Evolutionary conservation across 1,139 yeast species (phyloP).

Genomic region (Lizanozyma gosingica): DNA sequence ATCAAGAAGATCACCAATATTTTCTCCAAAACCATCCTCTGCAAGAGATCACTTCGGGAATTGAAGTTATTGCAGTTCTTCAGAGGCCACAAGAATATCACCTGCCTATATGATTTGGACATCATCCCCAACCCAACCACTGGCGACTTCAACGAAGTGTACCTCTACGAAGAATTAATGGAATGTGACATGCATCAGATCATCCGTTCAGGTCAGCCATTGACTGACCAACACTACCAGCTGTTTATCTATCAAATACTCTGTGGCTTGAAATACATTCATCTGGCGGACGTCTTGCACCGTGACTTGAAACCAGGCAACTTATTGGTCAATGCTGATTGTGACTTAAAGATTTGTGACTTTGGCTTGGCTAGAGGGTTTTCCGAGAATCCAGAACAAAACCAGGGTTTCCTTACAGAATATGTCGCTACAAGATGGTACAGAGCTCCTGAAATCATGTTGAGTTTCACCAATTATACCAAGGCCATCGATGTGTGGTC

Average conservation of each 20-base stretch:
- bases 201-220: conserved; percentile 85
- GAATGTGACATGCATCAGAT: conserved; percentile 98
- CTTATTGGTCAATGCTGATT: conserved; percentile 86
- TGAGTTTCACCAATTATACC: conserved; percentile 85
- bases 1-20: conserved; percentile 91
- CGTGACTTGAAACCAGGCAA: conserved; percentile 95
- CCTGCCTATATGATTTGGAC: conserved; percentile 89
- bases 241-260: conserved; percentile 85
- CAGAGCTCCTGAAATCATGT: conserved; percentile 95
- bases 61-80: conserved; percentile 81
- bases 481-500: conserved; percentile 98
- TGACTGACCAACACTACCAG: conserved; percentile 93
- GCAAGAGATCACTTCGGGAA: conserved; percentile 86
- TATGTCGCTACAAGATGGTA: conserved; percentile 98
- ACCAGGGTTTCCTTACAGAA: conserved; percentile 88
- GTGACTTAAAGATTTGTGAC: conserved; percentile 93
- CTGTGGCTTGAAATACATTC: conserved; percentile 90
- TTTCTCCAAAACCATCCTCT: conserved; percentile 76
- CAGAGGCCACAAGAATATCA: conserved; percentile 82
- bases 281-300: conserved; percentile 91
- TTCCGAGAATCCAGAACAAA: conserved; percentile 72
- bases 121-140: conserved; percentile 66
- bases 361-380: conserved; percentile 97
- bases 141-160: conserved; percentile 79
- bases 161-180: conserved; percentile 90